These are phyloP conservation scores for Colletotrichum tabaci DNA, from an alignment of 2,329 filamentous ascomycete species.

Conservation along the genomic window DNA sequence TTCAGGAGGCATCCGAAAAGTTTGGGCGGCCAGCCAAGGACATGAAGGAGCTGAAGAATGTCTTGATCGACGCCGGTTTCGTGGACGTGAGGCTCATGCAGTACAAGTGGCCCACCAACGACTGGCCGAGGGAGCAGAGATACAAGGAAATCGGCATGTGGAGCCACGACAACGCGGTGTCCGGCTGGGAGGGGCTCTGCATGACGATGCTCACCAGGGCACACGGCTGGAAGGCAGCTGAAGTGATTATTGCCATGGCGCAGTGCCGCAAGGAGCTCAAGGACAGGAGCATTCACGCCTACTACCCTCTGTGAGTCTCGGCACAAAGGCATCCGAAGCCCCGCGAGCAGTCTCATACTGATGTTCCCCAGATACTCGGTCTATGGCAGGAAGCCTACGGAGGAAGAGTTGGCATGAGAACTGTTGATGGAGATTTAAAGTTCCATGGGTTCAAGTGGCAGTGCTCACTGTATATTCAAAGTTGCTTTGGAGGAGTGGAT, in stretches of 20 bases:
- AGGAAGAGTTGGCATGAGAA: too few relatives aligned
- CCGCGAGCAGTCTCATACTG: neutral
- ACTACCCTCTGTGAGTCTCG: constrained; percentile 1
- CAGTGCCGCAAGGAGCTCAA: constrained; percentile 12
- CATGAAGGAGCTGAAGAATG: neutral
- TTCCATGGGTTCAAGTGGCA: too few relatives aligned
- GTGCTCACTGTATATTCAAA: too few relatives aligned
- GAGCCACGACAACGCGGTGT: neutral
- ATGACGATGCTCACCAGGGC: constrained; percentile 9
- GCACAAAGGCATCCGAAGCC: neutral
- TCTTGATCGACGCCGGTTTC: neutral
- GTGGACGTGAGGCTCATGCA: neutral
- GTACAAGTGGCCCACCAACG: constrained; percentile 17
- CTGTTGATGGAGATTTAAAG: too few relatives aligned
- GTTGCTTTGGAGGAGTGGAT: too few relatives aligned
- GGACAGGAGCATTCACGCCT: constrained; percentile 10
- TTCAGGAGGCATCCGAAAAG: constrained; percentile 36
- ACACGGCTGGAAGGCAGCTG: neutral
- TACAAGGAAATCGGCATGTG: constrained; percentile 1
- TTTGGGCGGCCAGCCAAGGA: neutral
- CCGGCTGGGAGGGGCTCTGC: constrained; percentile 14
- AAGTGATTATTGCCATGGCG: neutral
- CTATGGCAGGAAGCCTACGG: constrained; percentile 5
- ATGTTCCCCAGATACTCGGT: constrained; percentile 3
- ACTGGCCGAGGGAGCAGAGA: neutral